These are phyloP conservation scores for Vitis rotundifolia DNA, from an alignment of 164 flowering plant species.

Conservation along the genomic window DNA sequence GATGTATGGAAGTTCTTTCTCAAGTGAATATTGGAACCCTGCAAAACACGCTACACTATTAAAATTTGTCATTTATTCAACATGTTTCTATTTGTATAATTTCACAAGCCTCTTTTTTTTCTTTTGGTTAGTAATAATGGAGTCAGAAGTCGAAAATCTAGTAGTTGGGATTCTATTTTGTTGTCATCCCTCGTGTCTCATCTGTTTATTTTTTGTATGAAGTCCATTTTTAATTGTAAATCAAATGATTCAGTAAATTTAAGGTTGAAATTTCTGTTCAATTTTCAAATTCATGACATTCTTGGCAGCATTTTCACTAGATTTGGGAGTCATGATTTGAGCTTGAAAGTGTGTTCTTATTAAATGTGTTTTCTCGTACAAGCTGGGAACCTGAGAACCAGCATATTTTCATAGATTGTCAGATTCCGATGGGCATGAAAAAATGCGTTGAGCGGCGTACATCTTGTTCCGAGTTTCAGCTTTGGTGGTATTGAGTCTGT, in stretches of 20 bases:
- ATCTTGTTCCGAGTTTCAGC: no score
- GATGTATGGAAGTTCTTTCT: slow-evolving; percentile 87
- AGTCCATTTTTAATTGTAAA: not conserved
- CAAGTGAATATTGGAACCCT: slow-evolving; percentile 38
- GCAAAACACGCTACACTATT: not conserved
- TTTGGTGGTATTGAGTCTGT: no score
- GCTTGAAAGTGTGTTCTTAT: no score
- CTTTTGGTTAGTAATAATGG: not conserved
- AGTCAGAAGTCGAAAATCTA: not conserved
- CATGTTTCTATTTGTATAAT: not conserved
- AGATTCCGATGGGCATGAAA: no score
- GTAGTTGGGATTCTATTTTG: not conserved
- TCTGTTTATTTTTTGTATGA: not conserved
- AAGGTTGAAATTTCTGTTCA: not conserved
- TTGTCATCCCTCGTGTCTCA: not conserved
- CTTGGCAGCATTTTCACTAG: no score
- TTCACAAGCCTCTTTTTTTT: slow-evolving; percentile 3
- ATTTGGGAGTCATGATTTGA: no score
- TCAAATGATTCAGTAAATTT: slow-evolving; percentile 2
- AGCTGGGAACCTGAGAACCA: no score
- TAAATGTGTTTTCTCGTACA: no score
- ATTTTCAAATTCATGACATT: no score
- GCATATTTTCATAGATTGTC: no score
- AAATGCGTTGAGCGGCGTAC: no score
- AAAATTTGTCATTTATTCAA: not conserved